A percentile compares a stretch with the other conserved stretches of the same genome.
phyloP scores from a whole-genome alignment of 352 stramenopile genomes.

The Phytophthora fragariae region DNA sequence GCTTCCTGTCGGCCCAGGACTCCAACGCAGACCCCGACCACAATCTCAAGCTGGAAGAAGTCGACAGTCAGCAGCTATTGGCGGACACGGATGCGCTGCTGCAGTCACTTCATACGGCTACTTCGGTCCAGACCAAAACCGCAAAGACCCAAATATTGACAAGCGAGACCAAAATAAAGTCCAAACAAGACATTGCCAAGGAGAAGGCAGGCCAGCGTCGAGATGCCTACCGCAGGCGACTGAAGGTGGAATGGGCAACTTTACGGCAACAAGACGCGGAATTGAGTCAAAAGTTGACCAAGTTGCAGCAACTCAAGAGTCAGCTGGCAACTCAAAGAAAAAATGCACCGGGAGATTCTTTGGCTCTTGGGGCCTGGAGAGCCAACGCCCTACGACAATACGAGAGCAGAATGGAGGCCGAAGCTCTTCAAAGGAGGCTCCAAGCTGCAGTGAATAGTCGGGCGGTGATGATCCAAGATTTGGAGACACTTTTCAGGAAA shows the following conservation, averaged over 20 bases:
- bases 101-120: conserved; percentile 6
- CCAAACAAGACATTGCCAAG: conserved; percentile 13
- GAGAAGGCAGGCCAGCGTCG: conserved; percentile 28
- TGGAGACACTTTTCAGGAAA: conserved; percentile 25
- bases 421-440: conserved; percentile 20
- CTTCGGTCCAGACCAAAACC: not conserved
- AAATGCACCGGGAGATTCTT: conserved; percentile 8
- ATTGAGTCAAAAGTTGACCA: conserved; percentile 22
- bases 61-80: conserved; percentile 29
- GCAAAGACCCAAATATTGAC: not conserved
- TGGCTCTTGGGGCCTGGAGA: conserved; percentile 27
- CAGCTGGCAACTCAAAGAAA: conserved; percentile 2
- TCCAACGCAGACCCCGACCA: not conserved
- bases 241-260: conserved; percentile 39
- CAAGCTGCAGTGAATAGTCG: conserved; percentile 23
- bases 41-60: conserved; percentile 21
- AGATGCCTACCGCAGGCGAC: conserved; percentile 40
- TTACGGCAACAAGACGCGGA: conserved; percentile 26
- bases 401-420: conserved; percentile 32
- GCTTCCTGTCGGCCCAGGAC: conserved; percentile 12
- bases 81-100: conserved; percentile 30
- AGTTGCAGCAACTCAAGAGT: conserved; percentile 22
- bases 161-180: not conserved
- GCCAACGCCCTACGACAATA: conserved; percentile 33
- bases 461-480: conserved; percentile 36